These are phyloP conservation scores for Cytospora piceae DNA, from an alignment of 2,329 filamentous ascomycete genomes.

Conservation along the genomic window DNA sequence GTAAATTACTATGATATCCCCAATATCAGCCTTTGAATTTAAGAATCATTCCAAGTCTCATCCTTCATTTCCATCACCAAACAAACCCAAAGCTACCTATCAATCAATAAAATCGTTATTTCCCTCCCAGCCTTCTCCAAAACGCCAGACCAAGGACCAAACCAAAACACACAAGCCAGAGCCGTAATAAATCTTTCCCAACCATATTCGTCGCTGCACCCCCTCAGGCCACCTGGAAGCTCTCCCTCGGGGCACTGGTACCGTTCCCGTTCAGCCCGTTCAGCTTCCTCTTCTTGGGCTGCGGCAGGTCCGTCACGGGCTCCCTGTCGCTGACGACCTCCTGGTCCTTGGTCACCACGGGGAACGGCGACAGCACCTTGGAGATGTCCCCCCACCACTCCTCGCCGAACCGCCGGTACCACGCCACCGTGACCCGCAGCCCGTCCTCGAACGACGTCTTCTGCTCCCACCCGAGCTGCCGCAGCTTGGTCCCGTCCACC, in stretches of 20 bases:
- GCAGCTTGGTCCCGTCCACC: constrained; percentile 70
- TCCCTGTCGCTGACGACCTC: constrained; percentile 59
- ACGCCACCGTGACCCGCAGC: constrained; percentile 66
- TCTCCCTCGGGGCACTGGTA: not conserved
- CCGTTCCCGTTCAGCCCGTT: constrained; percentile 5
- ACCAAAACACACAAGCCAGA: not conserved
- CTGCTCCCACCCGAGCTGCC: constrained; percentile 70
- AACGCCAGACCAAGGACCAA: not conserved
- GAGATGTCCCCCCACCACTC: constrained; percentile 74
- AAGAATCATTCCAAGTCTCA: no score
- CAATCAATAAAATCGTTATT: no score
- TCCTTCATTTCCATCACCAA: not conserved
- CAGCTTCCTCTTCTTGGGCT: constrained; percentile 30
- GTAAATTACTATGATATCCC: no score
- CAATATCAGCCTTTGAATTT: no score
- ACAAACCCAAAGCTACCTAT: not conserved
- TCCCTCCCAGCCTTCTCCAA: not conserved
- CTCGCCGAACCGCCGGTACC: constrained; percentile 70
- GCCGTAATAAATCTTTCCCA: not conserved
- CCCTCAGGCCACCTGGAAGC: not conserved
- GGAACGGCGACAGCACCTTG: constrained; percentile 70
- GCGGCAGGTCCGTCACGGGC: constrained; percentile 40
- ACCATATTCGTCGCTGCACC: not conserved
- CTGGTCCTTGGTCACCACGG: constrained; percentile 57
- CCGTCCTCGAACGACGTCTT: constrained; percentile 67